A percentile compares a stretch with the other conserved stretches of the same genome.
Evolutionary conservation across 257 asterid species (phyloP).

Genomic region (Nicotiana tabacum): DNA sequence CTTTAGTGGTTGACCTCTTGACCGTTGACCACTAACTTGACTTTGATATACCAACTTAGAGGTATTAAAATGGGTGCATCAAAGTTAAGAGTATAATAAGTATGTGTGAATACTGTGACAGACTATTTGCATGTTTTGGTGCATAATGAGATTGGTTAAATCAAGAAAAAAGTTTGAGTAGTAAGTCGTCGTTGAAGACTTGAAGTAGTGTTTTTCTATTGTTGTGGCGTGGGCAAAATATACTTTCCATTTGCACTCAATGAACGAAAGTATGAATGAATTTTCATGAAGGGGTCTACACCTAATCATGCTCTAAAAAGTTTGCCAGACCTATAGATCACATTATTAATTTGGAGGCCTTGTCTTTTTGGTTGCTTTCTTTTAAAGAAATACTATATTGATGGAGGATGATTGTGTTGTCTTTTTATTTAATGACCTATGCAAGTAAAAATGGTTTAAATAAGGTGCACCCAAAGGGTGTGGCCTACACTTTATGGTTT

Average conservation of each 20-base stretch:
- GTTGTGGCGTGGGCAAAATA: not conserved
- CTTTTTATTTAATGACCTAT: not conserved
- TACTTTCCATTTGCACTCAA: not conserved
- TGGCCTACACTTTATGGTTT: no score
- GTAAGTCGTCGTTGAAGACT: not conserved
- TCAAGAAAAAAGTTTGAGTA: not conserved
- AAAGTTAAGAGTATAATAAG: no score
- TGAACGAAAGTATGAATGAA: not conserved
- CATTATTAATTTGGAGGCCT: not conserved
- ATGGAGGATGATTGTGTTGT: not conserved
- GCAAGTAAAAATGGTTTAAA: not conserved
- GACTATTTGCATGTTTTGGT: not conserved
- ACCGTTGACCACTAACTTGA: not conserved
- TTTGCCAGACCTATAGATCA: slow-evolving; percentile 1
- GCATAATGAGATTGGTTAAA: not conserved
- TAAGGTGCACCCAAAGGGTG: no score
- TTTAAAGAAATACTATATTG: not conserved
- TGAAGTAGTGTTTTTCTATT: no score
- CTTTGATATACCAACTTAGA: not conserved
- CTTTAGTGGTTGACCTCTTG: not conserved
- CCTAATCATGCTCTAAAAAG: not conserved
- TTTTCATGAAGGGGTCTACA: not conserved
- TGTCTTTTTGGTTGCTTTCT: slow-evolving; percentile 6
- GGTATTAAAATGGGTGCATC: not conserved
- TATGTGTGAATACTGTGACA: no score